A percentile compares a stretch with the other conserved stretches of the same genome.
These are phyloP conservation scores for Torulaspora maleeae DNA, from an alignment of 805 yeast genomes.

Conservation along the genomic window DNA sequence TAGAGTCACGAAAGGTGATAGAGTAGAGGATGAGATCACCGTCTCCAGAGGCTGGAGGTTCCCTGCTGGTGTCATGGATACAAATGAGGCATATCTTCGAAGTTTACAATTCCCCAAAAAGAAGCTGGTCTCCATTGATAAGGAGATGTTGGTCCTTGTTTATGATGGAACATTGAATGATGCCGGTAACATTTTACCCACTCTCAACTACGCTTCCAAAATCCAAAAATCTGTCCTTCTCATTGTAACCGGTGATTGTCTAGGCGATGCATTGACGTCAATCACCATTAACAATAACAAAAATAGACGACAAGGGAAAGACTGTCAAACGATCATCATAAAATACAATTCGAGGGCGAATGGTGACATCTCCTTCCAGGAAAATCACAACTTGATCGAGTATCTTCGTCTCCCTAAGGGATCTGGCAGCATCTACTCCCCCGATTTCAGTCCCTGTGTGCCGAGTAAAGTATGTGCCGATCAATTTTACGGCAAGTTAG, in stretches of 20 bases:
- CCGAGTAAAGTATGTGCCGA: conserved; percentile 32
- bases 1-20: conserved; percentile 28
- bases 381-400: conserved; percentile 24
- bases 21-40: conserved; percentile 26
- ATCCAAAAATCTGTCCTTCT: conserved; percentile 24
- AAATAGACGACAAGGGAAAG: conserved; percentile 23
- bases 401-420: conserved; percentile 31
- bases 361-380: conserved; percentile 19
- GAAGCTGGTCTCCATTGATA: conserved; percentile 25
- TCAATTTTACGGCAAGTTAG: conserved; percentile 29
- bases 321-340: conserved; percentile 20
- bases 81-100: conserved; percentile 31
- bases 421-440: conserved; percentile 27
- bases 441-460: conserved; percentile 25
- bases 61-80: conserved; percentile 25
- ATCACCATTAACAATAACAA: conserved; percentile 33
- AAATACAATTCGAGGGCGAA: conserved; percentile 23
- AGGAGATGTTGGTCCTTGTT: conserved; percentile 23
- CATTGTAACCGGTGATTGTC: conserved; percentile 27
- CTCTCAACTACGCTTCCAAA: conserved; percentile 26
- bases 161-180: conserved; percentile 30
- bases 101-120: conserved; percentile 25
- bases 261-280: conserved; percentile 30
- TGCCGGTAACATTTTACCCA: conserved; percentile 27
- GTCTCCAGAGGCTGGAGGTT: conserved; percentile 34